Percentiles rank a stretch among this genome's conserved stretches.
Conservation (phyloP, 495 filamentous ascomycete genomes). For the Paragyromitra xinjiangensis region DNA sequence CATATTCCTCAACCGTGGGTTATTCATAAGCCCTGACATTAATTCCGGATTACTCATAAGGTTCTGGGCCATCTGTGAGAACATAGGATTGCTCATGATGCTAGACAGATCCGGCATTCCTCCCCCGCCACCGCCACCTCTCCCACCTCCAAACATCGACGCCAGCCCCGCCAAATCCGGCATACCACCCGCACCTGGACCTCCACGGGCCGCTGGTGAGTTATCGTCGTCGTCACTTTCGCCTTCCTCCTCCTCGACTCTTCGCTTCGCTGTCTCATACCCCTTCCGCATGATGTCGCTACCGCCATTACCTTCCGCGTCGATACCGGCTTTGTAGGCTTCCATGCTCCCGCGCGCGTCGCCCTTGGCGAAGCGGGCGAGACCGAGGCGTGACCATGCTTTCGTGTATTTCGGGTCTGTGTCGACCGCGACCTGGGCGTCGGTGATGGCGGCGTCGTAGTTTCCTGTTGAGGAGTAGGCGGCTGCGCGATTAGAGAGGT, state of each 20-base stretch:
- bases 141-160: conserved; percentile 73
- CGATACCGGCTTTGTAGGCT: conserved; percentile 91
- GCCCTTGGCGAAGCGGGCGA: conserved; percentile 87
- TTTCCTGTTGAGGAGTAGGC: conserved; percentile 83
- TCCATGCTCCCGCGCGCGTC: conserved; percentile 92
- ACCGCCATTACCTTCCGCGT: conserved; percentile 90
- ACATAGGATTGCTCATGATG: conserved; percentile 98
- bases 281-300: conserved; percentile 92
- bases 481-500: conserved; percentile 95
- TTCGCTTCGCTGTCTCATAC: conserved; percentile 85
- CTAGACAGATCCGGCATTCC: conserved; percentile 85
- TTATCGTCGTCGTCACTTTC: conserved; percentile 65
- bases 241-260: conserved; percentile 75
- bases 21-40: conserved; percentile 90
- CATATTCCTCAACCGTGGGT: conserved; percentile 87
- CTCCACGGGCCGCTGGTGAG: conserved; percentile 60
- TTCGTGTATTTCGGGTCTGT: conserved; percentile 94
- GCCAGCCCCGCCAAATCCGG: conserved; percentile 79
- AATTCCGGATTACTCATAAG: conserved; percentile 94
- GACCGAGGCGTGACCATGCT: conserved; percentile 90
- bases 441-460: conserved; percentile 79
- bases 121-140: conserved; percentile 64
- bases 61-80: conserved; percentile 93
- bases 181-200: conserved; percentile 71
- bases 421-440: conserved; percentile 86